A percentile compares a stretch with the other conserved stretches of the same genome.
Conservation (phyloP, 257 asterid species). For the Verbena officinalis region DNA sequence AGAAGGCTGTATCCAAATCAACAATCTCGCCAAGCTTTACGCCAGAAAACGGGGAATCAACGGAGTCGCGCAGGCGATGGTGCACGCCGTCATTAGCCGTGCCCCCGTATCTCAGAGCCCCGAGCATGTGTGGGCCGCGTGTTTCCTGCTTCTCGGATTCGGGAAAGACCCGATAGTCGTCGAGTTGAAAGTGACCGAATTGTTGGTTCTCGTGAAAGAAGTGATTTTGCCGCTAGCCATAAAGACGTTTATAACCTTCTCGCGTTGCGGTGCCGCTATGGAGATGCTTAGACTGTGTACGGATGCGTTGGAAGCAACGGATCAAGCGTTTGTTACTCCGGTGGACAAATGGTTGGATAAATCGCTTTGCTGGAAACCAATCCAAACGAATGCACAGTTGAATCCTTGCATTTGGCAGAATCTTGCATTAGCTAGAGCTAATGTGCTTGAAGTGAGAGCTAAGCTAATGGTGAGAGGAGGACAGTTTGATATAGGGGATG, state of each 20-base stretch:
- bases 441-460: slow-evolving; percentile 81
- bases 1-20: slow-evolving; percentile 63
- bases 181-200: slow-evolving; percentile 61
- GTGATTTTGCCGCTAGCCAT: slow-evolving; percentile 71
- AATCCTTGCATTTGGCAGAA: slow-evolving; percentile 96
- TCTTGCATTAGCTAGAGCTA: slow-evolving; percentile 85
- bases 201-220: slow-evolving; percentile 65
- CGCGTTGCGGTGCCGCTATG: slow-evolving; percentile 72
- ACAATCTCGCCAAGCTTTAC: slow-evolving; percentile 54
- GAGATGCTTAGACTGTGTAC: slow-evolving; percentile 87
- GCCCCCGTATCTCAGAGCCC: slow-evolving; percentile 48
- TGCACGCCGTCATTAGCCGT: slow-evolving; percentile 55
- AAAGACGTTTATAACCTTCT: slow-evolving; percentile 61
- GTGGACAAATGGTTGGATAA: slow-evolving; percentile 87
- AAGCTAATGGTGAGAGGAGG: slow-evolving; percentile 95
- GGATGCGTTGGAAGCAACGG: slow-evolving; percentile 81
- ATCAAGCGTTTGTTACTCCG: slow-evolving; percentile 73
- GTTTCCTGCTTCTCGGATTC: slow-evolving; percentile 69
- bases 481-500: slow-evolving; percentile 80
- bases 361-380: slow-evolving; percentile 86
- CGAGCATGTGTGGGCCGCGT: slow-evolving; percentile 86
- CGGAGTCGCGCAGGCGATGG: slow-evolving; percentile 70
- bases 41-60: slow-evolving; percentile 61
- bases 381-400: slow-evolving; percentile 80
- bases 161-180: slow-evolving; percentile 71